Conservation (phyloP, 352 stramenopile species). For the Pythium sp. region DNA sequence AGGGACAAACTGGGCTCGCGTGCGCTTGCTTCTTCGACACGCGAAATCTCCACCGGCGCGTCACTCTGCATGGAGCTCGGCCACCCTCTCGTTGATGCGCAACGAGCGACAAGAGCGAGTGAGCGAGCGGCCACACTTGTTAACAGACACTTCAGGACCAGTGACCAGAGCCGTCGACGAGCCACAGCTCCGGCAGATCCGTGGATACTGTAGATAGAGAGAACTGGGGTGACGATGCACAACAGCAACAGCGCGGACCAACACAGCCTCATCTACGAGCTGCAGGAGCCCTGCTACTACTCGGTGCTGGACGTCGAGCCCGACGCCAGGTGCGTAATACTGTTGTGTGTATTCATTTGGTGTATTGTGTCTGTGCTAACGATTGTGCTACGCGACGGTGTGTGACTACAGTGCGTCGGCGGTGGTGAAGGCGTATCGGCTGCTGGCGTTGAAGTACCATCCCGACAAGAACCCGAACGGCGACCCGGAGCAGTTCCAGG, state of each 20-base stretch:
- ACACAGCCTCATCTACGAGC: constrained; percentile 32
- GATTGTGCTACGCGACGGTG: not conserved
- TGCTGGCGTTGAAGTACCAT: constrained; percentile 92
- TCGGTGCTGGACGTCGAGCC: constrained; percentile 58
- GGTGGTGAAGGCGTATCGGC: constrained; percentile 95
- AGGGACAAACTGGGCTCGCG: not conserved
- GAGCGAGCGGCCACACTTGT: not conserved
- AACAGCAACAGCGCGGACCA: constrained; percentile 23
- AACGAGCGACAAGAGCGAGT: constrained; percentile 1
- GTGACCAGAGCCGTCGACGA: not conserved
- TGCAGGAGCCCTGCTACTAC: constrained; percentile 67
- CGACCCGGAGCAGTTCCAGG: constrained; percentile 87
- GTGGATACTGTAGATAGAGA: not conserved
- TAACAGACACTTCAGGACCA: not conserved
- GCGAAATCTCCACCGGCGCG: not conserved
- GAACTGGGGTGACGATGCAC: constrained; percentile 6
- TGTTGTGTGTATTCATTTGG: not conserved
- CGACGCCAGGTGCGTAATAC: constrained; percentile 40
- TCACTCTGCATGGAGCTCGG: constrained; percentile 10
- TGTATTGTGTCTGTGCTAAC: not conserved
- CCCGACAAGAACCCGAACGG: constrained; percentile 95
- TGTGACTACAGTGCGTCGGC: constrained; percentile 70
- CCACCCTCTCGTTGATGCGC: not conserved
- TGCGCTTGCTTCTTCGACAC: not conserved
- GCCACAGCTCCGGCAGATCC: not conserved